A percentile compares a stretch with the other conserved stretches of the same genome.
These are phyloP conservation scores for Lactarius evosmus DNA, from an alignment of 768 basidiomycete species.

Conservation along the genomic window DNA sequence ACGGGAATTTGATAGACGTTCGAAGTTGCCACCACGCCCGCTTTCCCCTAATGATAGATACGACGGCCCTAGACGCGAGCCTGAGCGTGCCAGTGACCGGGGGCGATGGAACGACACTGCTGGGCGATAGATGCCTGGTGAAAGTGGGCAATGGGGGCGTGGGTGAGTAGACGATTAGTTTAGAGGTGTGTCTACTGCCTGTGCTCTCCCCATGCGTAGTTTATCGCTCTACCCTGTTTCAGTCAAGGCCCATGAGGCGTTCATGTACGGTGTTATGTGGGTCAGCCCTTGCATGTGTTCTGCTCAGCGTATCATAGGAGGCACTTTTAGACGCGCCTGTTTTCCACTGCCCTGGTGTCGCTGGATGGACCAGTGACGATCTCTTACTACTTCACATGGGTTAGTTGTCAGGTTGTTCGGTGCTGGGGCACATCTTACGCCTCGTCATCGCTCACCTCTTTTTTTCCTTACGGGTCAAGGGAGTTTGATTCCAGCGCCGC, in stretches of 20 bases:
- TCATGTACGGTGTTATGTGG: background rate
- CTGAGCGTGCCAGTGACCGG: slow-evolving; percentile 45
- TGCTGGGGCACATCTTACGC: background rate
- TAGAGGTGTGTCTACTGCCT: slow-evolving; percentile 1
- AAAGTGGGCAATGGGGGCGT: background rate
- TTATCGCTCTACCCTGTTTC: background rate
- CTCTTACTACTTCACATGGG: background rate
- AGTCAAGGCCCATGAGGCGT: background rate
- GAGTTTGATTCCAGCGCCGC: background rate
- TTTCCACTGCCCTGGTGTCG: background rate
- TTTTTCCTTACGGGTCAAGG: background rate
- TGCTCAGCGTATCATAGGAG: background rate
- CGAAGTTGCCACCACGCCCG: background rate
- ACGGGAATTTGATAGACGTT: slow-evolving; percentile 19
- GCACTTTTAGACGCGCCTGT: background rate
- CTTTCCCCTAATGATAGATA: slow-evolving; percentile 31
- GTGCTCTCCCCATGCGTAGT: background rate
- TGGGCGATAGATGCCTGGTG: slow-evolving; percentile 26
- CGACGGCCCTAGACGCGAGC: slow-evolving; percentile 36
- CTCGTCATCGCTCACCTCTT: background rate
- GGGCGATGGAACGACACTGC: slow-evolving; percentile 44
- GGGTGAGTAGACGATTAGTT: background rate
- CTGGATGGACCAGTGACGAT: background rate
- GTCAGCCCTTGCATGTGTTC: background rate
- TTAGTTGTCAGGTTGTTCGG: background rate